These are phyloP conservation scores for Metschnikowia rubicola DNA, from an alignment of 805 yeast species.

Conservation along the genomic window DNA sequence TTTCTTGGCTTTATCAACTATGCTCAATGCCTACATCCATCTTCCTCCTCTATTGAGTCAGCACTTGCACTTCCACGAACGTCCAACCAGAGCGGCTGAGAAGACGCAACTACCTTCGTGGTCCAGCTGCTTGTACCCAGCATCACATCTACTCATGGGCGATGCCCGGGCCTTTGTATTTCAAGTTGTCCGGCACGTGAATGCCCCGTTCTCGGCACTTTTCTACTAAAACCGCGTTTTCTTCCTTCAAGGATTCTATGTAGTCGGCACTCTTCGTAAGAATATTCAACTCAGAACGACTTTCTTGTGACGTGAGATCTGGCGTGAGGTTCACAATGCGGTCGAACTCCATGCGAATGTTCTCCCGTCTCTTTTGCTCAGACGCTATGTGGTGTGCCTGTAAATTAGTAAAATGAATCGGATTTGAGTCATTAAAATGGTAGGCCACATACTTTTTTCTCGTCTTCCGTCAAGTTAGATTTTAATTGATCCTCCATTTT, in stretches of 20 bases:
- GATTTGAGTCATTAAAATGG: neutral
- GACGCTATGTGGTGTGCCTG: slow-evolving; percentile 78
- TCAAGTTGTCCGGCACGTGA: slow-evolving; percentile 39
- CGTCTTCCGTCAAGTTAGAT: slow-evolving; percentile 18
- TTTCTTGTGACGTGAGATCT: slow-evolving; percentile 60
- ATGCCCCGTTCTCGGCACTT: slow-evolving; percentile 40
- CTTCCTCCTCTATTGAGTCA: no score
- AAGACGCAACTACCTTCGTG: no score
- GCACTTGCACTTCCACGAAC: no score
- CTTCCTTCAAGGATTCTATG: slow-evolving; percentile 47
- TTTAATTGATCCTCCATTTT: slow-evolving; percentile 8
- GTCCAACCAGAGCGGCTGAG: no score
- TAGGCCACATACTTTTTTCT: slow-evolving; percentile 16
- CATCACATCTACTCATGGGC: slow-evolving; percentile 4
- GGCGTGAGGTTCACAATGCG: slow-evolving; percentile 75
- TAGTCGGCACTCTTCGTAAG: slow-evolving; percentile 61
- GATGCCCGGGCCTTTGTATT: slow-evolving; percentile 24
- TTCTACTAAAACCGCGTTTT: slow-evolving; percentile 45
- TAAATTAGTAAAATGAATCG: slow-evolving; percentile 7
- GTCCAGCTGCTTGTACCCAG: no score
- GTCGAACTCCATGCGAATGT: slow-evolving; percentile 80
- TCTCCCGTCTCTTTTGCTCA: slow-evolving; percentile 83
- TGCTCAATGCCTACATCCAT: no score
- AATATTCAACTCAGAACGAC: slow-evolving; percentile 76
- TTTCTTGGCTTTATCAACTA: no score